These are phyloP conservation scores for Pichia sp. DNA, from an alignment of 1,139 yeast genomes.

Conservation along the genomic window DNA sequence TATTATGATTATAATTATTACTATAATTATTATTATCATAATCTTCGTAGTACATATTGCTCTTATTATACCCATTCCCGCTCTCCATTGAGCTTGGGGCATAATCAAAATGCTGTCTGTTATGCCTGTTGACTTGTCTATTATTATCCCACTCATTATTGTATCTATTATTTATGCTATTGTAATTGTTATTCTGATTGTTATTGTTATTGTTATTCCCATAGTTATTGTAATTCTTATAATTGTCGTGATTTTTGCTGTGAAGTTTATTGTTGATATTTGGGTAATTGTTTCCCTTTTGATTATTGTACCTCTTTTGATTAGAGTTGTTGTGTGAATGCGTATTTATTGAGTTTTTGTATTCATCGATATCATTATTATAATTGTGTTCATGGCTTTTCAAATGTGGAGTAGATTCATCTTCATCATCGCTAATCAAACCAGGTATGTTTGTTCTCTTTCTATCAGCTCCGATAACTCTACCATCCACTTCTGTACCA, in stretches of 20 bases:
- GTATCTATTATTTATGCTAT: not conserved
- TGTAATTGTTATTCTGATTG: not conserved
- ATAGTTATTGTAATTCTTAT: not conserved
- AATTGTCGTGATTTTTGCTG: not conserved
- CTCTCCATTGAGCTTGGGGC: too few species aligned
- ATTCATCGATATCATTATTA: not conserved
- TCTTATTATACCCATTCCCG: too few species aligned
- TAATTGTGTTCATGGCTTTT: not conserved
- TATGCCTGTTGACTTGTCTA: not conserved
- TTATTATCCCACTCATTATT: not conserved
- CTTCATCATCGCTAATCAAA: conserved; percentile 18
- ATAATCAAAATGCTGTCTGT: too few species aligned
- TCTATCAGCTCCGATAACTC: conserved; percentile 63
- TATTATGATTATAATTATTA: conserved; percentile 1
- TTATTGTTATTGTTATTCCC: not conserved
- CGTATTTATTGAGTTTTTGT: not conserved
- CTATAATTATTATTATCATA: not conserved
- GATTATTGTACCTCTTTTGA: too few species aligned
- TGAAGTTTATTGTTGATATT: not conserved
- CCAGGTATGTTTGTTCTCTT: conserved; percentile 83
- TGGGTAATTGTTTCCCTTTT: not conserved
- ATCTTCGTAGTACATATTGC: too few species aligned
- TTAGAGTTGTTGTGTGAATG: not conserved
- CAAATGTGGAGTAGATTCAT: not conserved
- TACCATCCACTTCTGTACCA: conserved; percentile 59